Percentiles rank a stretch among this genome's conserved stretches.
Conservation (phyloP, 2,329 filamentous ascomycete genomes). For the Cytospora leucostoma region DNA sequence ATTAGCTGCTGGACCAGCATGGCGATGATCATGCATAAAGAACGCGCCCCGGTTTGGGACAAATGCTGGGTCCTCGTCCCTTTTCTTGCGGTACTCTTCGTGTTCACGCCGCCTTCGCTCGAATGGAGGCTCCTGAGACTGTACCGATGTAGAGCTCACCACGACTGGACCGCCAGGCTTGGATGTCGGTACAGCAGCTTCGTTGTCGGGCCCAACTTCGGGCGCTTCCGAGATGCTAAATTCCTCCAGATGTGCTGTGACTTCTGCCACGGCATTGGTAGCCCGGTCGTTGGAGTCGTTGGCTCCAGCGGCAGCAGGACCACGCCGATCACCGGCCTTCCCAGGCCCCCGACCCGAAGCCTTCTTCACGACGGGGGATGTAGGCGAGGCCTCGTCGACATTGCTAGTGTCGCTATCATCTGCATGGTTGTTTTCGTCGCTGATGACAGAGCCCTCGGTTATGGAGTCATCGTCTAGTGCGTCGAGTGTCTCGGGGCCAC, state of each 20-base stretch:
- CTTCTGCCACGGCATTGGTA: conserved; percentile 45
- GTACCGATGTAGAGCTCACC: conserved; percentile 55
- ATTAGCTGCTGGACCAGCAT: conserved; percentile 74
- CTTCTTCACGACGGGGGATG: conserved; percentile 45
- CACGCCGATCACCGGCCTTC: conserved; percentile 36
- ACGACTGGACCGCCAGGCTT: conserved; percentile 53
- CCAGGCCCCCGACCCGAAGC: conserved; percentile 44
- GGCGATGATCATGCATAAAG: conserved; percentile 94
- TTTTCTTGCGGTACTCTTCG: conserved; percentile 85
- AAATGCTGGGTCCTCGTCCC: conserved; percentile 87
- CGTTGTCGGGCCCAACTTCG: conserved; percentile 47
- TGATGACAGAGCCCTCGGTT: conserved; percentile 63
- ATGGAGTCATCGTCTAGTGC: conserved; percentile 64
- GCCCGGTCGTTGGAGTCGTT: conserved; percentile 29
- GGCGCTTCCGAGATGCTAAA: conserved; percentile 48
- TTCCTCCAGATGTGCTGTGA: conserved; percentile 61
- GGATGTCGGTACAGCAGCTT: conserved; percentile 42
- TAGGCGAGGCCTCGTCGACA: conserved; percentile 58
- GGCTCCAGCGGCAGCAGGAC: conserved; percentile 27
- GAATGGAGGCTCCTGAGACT: conserved; percentile 57
- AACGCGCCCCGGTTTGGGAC: conserved; percentile 93
- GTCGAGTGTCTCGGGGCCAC: conserved; percentile 55
- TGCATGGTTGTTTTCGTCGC: conserved; percentile 61
- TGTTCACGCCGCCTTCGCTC: conserved; percentile 81
- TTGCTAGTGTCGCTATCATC: conserved; percentile 67